Conservation (phyloP, 2,329 filamentous ascomycete species). For the Chaetomiaceae sp. region DNA sequence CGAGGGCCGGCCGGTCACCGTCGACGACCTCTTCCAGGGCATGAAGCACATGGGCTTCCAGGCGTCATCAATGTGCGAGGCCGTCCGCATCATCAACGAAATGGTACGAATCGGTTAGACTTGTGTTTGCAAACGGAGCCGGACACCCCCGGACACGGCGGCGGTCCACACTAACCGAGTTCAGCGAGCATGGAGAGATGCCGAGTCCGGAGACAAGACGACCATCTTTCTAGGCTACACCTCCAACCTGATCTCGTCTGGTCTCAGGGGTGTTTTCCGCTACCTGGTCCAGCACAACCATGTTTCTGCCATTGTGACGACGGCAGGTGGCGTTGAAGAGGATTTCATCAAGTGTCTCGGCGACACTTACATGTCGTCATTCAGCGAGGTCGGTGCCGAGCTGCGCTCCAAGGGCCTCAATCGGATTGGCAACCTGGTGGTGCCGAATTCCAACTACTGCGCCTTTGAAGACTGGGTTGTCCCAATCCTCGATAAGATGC, state of each 20-base stretch:
- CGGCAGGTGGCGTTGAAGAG: conserved; percentile 91
- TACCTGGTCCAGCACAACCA: conserved; percentile 92
- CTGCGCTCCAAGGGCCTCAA: conserved; percentile 86
- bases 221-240: conserved; percentile 98
- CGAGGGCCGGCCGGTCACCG: conserved; percentile 70
- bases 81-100: conserved; percentile 85
- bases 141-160: not conserved
- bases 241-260: conserved; percentile 94
- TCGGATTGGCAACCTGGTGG: conserved; percentile 90
- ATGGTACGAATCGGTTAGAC: conserved; percentile 61
- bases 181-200: conserved; percentile 72
- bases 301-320: conserved; percentile 89
- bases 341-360: conserved; percentile 98
- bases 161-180: conserved; percentile 17
- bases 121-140: not conserved
- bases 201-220: conserved; percentile 71
- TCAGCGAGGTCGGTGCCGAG: conserved; percentile 69
- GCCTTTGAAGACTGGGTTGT: conserved; percentile 97
- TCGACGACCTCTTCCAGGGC: conserved; percentile 73
- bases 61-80: conserved; percentile 71
- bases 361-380: conserved; percentile 87
- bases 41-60: conserved; percentile 82
- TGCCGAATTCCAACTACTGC: conserved; percentile 97
- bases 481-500: conserved; percentile 89
- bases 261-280: conserved; percentile 82